Conservation (phyloP, 371 early-diverging fungal species). For the Mortierella sp. region DNA sequence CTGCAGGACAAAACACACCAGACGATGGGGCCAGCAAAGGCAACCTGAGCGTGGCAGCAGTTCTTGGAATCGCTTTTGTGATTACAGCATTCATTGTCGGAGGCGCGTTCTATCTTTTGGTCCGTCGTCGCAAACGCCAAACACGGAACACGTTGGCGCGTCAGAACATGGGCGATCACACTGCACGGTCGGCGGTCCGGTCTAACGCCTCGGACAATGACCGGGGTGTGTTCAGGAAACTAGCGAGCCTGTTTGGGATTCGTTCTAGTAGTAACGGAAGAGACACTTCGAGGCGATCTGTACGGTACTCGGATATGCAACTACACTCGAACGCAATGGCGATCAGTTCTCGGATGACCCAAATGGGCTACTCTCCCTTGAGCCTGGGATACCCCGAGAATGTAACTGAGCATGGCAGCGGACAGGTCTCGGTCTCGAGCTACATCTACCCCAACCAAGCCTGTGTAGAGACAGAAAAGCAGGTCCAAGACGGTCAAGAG, state of each 20-base stretch:
- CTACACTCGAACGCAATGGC: constrained; percentile 46
- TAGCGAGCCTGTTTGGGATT: constrained; percentile 20
- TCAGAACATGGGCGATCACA: constrained; percentile 43
- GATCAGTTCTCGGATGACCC: constrained; percentile 42
- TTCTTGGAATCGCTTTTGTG: constrained; percentile 47
- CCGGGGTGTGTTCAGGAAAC: constrained; percentile 25
- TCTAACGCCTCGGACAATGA: constrained; percentile 18
- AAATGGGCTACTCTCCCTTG: constrained; percentile 47
- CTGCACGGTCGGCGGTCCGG: constrained; percentile 41
- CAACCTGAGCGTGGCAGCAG: constrained; percentile 33
- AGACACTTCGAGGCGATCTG: constrained; percentile 19
- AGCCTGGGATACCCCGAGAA: constrained; percentile 53
- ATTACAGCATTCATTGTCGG: constrained; percentile 38
- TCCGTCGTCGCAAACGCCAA: constrained; percentile 44
- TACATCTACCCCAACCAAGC: constrained; percentile 58
- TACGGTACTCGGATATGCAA: constrained; percentile 51
- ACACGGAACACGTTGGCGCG: constrained; percentile 50
- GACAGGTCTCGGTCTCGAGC: constrained; percentile 43
- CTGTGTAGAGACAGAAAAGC: constrained; percentile 55
- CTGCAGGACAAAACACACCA: constrained; percentile 14
- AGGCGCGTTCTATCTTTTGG: constrained; percentile 36
- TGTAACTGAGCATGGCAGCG: constrained; percentile 50
- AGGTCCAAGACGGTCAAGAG: constrained; percentile 45
- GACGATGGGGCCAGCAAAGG: background rate
- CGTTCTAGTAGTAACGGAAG: constrained; percentile 1